A percentile compares a stretch with the other conserved stretches of the same genome.
These are phyloP conservation scores for Petunia hybrid DNA, from an alignment of 305 asterid genomes.

Conservation along the genomic window DNA sequence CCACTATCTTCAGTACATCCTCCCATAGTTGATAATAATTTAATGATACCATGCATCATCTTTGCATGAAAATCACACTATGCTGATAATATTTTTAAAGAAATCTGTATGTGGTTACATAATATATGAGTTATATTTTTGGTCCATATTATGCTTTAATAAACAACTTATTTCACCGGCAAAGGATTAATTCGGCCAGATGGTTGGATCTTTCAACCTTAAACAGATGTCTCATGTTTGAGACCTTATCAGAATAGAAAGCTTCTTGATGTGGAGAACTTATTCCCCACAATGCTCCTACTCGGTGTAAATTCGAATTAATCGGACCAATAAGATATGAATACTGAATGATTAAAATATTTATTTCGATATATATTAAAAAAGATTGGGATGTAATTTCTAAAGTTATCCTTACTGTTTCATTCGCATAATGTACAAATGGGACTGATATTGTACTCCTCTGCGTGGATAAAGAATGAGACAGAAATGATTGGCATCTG, in stretches of 20 bases:
- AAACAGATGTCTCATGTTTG: too few species aligned
- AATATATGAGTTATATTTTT: too few species aligned
- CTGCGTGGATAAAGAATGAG: not conserved
- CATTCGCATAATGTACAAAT: not conserved
- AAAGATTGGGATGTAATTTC: not conserved
- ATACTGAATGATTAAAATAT: too few species aligned
- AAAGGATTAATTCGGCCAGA: too few species aligned
- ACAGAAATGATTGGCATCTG: not conserved
- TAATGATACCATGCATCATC: not conserved
- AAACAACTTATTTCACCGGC: not conserved
- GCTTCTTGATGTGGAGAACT: too few species aligned
- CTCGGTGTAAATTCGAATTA: too few species aligned
- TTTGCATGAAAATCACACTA: not conserved
- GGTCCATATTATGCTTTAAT: not conserved
- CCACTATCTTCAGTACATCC: not conserved
- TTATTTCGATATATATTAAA: too few species aligned
- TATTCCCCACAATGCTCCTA: too few species aligned
- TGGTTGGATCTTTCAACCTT: too few species aligned
- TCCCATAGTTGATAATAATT: not conserved
- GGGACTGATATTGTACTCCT: not conserved
- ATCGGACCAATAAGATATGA: too few species aligned
- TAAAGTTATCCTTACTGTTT: not conserved
- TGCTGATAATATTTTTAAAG: too few species aligned
- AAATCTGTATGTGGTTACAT: not conserved
- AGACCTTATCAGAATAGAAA: too few species aligned